Evolutionary conservation across 495 filamentous ascomycete species (phyloP).

Genomic region (Chaetomium fimeti): DNA sequence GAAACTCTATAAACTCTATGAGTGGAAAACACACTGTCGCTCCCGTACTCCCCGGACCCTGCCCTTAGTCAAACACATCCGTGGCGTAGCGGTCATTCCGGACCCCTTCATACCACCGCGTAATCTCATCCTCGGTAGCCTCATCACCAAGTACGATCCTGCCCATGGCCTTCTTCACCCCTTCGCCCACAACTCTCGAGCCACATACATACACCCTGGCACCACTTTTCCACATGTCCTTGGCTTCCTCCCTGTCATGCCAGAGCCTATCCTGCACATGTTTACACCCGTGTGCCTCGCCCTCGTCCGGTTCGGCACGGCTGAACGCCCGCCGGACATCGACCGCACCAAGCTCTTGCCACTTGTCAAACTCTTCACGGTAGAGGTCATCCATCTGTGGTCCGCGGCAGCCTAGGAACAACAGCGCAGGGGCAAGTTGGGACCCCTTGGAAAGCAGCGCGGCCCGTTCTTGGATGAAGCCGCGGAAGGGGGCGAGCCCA

Average conservation of each 20-base stretch:
- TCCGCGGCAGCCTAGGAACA: slow-evolving; percentile 64
- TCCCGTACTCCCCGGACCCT: slow-evolving; percentile 2
- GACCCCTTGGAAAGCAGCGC: slow-evolving; percentile 53
- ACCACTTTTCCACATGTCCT: slow-evolving; percentile 55
- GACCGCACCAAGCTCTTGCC: slow-evolving; percentile 59
- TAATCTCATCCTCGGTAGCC: slow-evolving; percentile 35
- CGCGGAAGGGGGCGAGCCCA: slow-evolving; percentile 66
- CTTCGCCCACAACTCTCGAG: slow-evolving; percentile 58
- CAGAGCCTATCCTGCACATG: slow-evolving; percentile 66
- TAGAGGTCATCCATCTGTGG: slow-evolving; percentile 61
- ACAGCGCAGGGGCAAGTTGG: slow-evolving; percentile 55
- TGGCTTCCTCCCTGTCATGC: slow-evolving; percentile 51
- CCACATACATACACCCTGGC: slow-evolving; percentile 70
- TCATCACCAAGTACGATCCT: slow-evolving; percentile 48
- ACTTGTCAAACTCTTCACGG: slow-evolving; percentile 56
- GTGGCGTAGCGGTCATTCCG: slow-evolving; percentile 63
- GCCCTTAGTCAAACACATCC: slow-evolving; percentile 60
- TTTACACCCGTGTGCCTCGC: slow-evolving; percentile 43
- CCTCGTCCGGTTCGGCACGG: slow-evolving; percentile 33
- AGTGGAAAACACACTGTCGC: background rate
- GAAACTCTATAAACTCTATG: background rate
- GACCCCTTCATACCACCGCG: slow-evolving; percentile 56
- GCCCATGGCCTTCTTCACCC: slow-evolving; percentile 47
- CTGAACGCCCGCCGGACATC: slow-evolving; percentile 58
- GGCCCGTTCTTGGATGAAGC: slow-evolving; percentile 67